These are phyloP conservation scores for Pulveroboletus sp. DNA, from an alignment of 768 basidiomycete genomes.

Conservation along the genomic window DNA sequence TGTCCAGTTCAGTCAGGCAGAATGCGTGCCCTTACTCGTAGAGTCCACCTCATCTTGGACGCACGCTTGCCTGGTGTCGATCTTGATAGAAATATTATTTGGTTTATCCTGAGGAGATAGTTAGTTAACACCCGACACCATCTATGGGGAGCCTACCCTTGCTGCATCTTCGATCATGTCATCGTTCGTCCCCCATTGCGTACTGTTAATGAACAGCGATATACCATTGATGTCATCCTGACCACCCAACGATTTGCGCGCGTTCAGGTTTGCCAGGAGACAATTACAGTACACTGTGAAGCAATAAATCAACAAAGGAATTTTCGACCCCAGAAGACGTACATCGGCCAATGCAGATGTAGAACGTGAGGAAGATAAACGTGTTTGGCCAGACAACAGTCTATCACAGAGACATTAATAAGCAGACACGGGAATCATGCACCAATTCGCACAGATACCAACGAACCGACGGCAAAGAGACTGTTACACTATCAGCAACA, in stretches of 20 bases:
- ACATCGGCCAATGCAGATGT: conserved; percentile 60
- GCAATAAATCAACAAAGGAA: not conserved
- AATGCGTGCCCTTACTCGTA: too few species aligned
- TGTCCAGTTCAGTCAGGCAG: too few species aligned
- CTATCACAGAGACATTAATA: conserved; percentile 25
- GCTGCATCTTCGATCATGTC: conserved; percentile 10
- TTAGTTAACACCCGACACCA: conserved; percentile 2
- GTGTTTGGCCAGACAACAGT: conserved; percentile 48
- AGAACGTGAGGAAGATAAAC: conserved; percentile 61
- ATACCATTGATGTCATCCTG: too few species aligned
- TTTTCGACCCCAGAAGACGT: conserved; percentile 19
- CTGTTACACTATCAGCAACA: conserved; percentile 17
- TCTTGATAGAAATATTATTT: conserved; percentile 61
- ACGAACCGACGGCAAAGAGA: conserved; percentile 53
- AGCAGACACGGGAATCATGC: not conserved
- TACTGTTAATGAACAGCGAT: too few species aligned
- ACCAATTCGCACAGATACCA: conserved; percentile 42
- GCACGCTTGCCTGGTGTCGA: conserved; percentile 58
- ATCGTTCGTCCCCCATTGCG: too few species aligned
- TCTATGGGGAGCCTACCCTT: conserved; percentile 2
- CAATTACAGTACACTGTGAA: conserved; percentile 55
- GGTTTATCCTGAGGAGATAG: conserved; percentile 23
- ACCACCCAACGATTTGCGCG: conserved; percentile 45
- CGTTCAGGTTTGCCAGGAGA: conserved; percentile 57
- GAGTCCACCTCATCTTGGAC: too few species aligned